Evolutionary conservation across 164 flowering plant genomes (phyloP), one percentile per base, ranked within the genome.

Genomic region (Warburgia ugandensis): DNA sequence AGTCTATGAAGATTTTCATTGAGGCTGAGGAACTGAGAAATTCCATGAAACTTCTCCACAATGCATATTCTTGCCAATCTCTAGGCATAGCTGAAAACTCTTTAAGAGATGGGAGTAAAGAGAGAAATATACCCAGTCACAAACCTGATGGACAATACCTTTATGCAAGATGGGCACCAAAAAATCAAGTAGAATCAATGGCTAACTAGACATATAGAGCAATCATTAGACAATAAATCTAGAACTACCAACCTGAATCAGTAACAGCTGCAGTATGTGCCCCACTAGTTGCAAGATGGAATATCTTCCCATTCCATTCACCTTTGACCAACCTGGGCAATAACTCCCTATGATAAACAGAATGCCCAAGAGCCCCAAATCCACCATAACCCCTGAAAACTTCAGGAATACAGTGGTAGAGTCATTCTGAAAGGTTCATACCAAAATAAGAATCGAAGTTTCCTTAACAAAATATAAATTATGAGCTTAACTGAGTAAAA

Each of bases 331-430:
- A 59, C 64, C 78, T 78, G 53, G 96, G 98, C 17, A 73, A 22
- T 49, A 87, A 56, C 55, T 91, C 98, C 54, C 95, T 81, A 39
- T 55, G 66, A 66, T 79, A 91, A n/a, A 83, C 86, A 48, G 76
- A 63, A 68, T 91, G 98, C 25, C 98, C 98, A 61, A 91, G 84
- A 23, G 98, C 90, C 28, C 98, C 98, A 71, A 91, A 91, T 36
- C 96, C 98, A 71, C 98, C 98, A 70, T 91, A 91, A 45, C 98
- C 98, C 98, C 97, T 86, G 92, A 71, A 79, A 72, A 67, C 86
- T 80, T 81, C 66, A 73, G 55, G 41, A 58, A 29, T n/a, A 20
- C 30, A 45, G 17, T n/a, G 13, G 19, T 19, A 32, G 36, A 53
- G 57, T 38, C 46, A 29, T 25, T 43, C 28, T 19, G 29, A 43